phyloP scores from a whole-genome alignment of 2,329 filamentous ascomycete species.

The Hirsutella minnesotensis region DNA sequence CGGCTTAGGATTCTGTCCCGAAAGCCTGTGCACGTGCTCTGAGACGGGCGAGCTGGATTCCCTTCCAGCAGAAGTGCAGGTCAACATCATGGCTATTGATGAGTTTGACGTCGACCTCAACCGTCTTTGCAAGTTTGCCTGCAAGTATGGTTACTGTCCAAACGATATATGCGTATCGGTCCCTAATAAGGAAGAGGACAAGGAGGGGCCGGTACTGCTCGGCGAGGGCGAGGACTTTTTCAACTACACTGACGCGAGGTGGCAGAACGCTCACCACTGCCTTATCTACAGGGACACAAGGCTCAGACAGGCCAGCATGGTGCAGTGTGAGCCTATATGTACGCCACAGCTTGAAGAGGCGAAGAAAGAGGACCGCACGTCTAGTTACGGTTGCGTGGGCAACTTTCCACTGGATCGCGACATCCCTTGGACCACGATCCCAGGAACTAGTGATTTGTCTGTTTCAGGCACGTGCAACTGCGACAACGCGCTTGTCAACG shows the following conservation, averaged over 20 bases:
- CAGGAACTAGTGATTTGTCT: not conserved
- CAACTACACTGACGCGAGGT: not conserved
- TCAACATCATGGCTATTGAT: not conserved
- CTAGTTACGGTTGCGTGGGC: not conserved
- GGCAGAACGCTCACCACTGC: not conserved
- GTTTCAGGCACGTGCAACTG: not conserved
- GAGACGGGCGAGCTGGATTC: not conserved
- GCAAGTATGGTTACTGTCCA: not conserved
- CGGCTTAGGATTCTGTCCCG: not conserved
- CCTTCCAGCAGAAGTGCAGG: not conserved
- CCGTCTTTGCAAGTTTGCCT: slow-evolving; percentile 1
- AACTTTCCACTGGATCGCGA: not conserved
- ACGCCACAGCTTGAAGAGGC: not conserved
- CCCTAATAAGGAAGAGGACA: not conserved
- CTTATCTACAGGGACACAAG: not conserved
- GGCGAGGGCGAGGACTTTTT: not conserved
- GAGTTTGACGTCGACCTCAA: not conserved
- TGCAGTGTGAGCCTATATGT: not conserved
- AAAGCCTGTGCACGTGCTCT: not conserved
- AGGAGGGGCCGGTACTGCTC: not conserved
- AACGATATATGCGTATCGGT: not conserved
- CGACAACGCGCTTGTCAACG: not conserved
- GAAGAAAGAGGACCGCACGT: not conserved
- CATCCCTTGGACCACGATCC: not conserved
- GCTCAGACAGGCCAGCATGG: not conserved